Percentiles rank a stretch among this genome's conserved stretches.
phyloP scores from a whole-genome alignment of 2,329 filamentous ascomycete genomes.

The Fusarium annulatum region DNA sequence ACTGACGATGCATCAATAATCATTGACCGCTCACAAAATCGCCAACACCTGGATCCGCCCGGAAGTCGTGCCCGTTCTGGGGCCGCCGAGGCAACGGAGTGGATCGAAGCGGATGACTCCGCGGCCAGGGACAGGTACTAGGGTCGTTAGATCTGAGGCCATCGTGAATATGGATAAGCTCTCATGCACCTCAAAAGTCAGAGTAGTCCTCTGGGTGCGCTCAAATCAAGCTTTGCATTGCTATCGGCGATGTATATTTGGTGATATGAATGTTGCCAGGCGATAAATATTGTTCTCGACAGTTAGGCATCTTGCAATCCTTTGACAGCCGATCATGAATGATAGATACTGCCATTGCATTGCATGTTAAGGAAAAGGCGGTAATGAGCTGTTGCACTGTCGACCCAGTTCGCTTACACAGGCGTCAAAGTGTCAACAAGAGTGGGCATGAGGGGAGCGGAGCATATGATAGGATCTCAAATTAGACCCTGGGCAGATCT shows the following conservation, averaged over 20 bases:
- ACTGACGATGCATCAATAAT: neutral
- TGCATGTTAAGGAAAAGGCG: conserved; percentile 1
- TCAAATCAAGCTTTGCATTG: neutral
- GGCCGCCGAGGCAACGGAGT: conserved; percentile 14
- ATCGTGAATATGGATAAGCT: conserved; percentile 32
- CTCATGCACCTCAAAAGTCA: conserved; percentile 4
- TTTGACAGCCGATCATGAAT: neutral
- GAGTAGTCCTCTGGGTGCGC: neutral
- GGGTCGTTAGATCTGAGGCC: conserved; percentile 32
- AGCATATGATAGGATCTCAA: neutral
- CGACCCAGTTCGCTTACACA: conserved; percentile 22
- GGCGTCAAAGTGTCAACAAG: conserved; percentile 1
- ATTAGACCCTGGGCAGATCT: neutral
- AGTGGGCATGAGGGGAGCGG: conserved; percentile 1
- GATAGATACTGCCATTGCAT: neutral
- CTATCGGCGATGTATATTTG: neutral
- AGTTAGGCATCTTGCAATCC: neutral
- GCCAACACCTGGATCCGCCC: conserved; percentile 5
- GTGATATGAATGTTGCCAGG: neutral
- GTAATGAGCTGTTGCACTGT: neutral
- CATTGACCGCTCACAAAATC: neutral
- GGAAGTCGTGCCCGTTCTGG: conserved; percentile 15
- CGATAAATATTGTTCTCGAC: neutral
- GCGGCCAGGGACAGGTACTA: conserved; percentile 21
- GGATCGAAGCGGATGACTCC: conserved; percentile 32